phyloP scores from a whole-genome alignment of 192 early-diverging fungal genomes.

The Spizellomyces punctatus region DNA sequence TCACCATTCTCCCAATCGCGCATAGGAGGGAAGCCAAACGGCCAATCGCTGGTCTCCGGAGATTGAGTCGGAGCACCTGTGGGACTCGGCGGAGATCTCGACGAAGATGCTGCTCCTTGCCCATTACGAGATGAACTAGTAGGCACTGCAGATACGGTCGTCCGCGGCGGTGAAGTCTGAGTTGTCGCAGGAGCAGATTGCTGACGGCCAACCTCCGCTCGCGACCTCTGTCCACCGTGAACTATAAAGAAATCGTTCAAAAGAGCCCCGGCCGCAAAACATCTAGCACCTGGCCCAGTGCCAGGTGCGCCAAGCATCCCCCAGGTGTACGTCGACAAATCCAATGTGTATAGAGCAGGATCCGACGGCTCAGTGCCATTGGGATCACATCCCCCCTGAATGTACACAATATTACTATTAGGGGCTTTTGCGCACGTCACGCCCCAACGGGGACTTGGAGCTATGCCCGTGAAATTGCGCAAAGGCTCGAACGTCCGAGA shows the following conservation, averaged over 20 bases:
- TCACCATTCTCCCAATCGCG: too few relatives aligned
- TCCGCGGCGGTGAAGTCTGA: too few relatives aligned
- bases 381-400: constrained; percentile 35
- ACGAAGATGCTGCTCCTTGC: too few relatives aligned
- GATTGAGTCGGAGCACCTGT: too few relatives aligned
- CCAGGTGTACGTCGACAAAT: constrained; percentile 12
- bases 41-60: too few relatives aligned
- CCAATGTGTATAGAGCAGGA: constrained; percentile 16
- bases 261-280: constrained; percentile 26
- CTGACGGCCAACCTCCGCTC: too few relatives aligned
- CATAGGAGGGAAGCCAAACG: too few relatives aligned
- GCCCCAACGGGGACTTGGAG: constrained; percentile 19
- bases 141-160: too few relatives aligned
- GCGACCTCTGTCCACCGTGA: constrained; percentile 14
- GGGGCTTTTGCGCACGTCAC: constrained; percentile 1
- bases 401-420: constrained; percentile 4
- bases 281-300: constrained; percentile 16
- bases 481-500: constrained; percentile 11
- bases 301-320: background rate
- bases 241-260: constrained; percentile 25
- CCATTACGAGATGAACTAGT: too few relatives aligned
- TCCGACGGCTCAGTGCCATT: background rate
- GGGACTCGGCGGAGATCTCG: too few relatives aligned
- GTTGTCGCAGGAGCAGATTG: too few relatives aligned
- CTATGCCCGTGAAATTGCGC: constrained; percentile 7